Evolutionary conservation across 192 early-diverging fungal species (phyloP).

Genomic region (Coemansia interrupta): DNA sequence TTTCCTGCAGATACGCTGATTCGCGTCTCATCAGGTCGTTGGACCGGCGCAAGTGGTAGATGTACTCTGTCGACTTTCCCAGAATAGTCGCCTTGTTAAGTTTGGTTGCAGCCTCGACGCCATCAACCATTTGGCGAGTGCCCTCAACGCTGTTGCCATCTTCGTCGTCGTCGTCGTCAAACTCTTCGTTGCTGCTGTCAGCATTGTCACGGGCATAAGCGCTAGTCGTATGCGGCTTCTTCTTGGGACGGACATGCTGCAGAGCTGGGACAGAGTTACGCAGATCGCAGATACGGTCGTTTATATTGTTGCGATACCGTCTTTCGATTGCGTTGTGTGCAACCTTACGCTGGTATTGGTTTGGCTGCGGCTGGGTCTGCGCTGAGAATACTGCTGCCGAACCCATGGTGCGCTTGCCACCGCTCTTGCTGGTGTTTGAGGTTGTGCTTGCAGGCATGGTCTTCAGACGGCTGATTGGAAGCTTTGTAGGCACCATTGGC

Average conservation of each 20-base stretch:
- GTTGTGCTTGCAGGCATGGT: constrained; percentile 2
- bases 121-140: constrained; percentile 60
- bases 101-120: constrained; percentile 78
- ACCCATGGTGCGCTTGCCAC: neutral
- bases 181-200: constrained; percentile 31
- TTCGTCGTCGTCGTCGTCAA: constrained; percentile 50
- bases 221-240: constrained; percentile 36
- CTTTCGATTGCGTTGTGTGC: constrained; percentile 95
- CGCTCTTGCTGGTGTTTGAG: neutral
- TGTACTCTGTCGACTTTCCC: constrained; percentile 89
- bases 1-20: constrained; percentile 32
- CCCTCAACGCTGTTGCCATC: constrained; percentile 28
- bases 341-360: constrained; percentile 74
- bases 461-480: constrained; percentile 20
- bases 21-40: constrained; percentile 46
- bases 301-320: constrained; percentile 95
- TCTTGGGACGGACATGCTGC: constrained; percentile 45
- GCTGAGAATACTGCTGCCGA: neutral
- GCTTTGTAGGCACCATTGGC: neutral
- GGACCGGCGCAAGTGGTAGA: constrained; percentile 53
- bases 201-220: constrained; percentile 36
- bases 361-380: neutral
- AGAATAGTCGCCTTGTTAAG: constrained; percentile 94
- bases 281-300: constrained; percentile 87
- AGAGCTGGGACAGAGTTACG: constrained; percentile 83